Percentiles rank a stretch among this genome's conserved stretches.
Evolutionary conservation across 1,284 basidiomycete genomes (phyloP).

Genomic region (Hymenochaete sp.): DNA sequence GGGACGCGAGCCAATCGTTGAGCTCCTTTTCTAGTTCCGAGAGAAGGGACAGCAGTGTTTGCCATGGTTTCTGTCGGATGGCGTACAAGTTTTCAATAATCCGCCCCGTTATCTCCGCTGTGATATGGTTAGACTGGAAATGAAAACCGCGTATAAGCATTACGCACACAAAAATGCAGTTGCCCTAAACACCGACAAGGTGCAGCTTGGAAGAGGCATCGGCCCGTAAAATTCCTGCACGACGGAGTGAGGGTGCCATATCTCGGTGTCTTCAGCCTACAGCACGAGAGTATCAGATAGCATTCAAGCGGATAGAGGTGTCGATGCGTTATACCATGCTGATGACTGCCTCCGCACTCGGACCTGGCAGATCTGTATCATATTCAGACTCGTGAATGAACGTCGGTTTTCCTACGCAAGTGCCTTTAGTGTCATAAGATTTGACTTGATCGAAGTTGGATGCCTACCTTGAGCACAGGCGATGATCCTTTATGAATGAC

Average conservation of each 20-base stretch:
- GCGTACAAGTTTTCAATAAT: conserved; percentile 72
- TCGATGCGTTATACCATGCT: not conserved
- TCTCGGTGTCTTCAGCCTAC: conserved; percentile 47
- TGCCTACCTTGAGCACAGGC: conserved; percentile 15
- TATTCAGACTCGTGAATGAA: conserved; percentile 68
- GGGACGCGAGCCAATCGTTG: conserved; percentile 67
- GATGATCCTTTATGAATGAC: conserved; percentile 16
- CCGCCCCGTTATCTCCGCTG: conserved; percentile 53
- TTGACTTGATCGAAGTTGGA: not conserved
- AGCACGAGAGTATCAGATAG: conserved; percentile 6
- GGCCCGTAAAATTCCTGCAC: conserved; percentile 29
- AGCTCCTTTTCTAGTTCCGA: conserved; percentile 56
- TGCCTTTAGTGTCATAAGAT: not conserved
- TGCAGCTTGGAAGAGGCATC: conserved; percentile 41
- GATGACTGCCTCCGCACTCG: conserved; percentile 1
- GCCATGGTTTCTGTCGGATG: conserved; percentile 42
- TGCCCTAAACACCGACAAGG: conserved; percentile 51
- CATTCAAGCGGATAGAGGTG: conserved; percentile 1
- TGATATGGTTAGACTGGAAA: not conserved
- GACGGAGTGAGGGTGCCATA: conserved; percentile 44
- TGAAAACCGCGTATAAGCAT: conserved; percentile 12
- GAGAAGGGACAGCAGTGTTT: conserved; percentile 40
- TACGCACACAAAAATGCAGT: conserved; percentile 50
- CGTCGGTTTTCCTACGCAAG: conserved; percentile 56
- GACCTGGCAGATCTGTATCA: conserved; percentile 57